Evolutionary conservation across 768 basidiomycete species (phyloP), one percentile per base, ranked within the genome.

Genomic region (Pulveroboletus sp.): DNA sequence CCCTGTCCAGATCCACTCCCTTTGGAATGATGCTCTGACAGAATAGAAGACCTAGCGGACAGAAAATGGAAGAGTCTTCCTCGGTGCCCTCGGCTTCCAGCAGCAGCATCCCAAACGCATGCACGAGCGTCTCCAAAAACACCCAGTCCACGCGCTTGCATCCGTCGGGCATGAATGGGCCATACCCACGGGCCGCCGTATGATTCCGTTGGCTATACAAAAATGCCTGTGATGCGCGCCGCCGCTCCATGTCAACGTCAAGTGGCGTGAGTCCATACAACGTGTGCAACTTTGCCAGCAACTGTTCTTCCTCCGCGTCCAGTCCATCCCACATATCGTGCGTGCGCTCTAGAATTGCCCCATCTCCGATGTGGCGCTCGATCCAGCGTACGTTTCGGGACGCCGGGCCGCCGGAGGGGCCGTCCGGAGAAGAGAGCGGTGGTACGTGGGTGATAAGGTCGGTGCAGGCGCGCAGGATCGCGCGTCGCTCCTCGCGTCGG

Each of bases 191-290:
- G 9, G 70, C 70, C 24, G 65, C 59, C 2, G 64, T 63, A 64
- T 86, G 85, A 31, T 84, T 74, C 4, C 77, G 73, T 60, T 85
- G 72, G 50, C 78, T 74, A 55, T 90, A 90, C 16, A 87, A 80
- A 50, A 65, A 81, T 2, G 76, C 76, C 34, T 80, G 75, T 9
- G 79, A 76, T 6, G 64, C 61, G 7, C 72, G 69, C 8, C 74
- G 69, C 16, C 56, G 59, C 34, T 49, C 49, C 5, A 40, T 55
- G 34, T 47, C 60, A n/a, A 65, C 44, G 50, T 87, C 84, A 8
- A 43, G 48, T 6, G 57, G 58, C 1, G 82, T 82, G 20, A 84
- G 54, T 5, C 85, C 85, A 56, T 73, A 81, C 56, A 76, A 71
- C 5, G 76, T 73, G 56, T 85, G 84, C 49, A 88, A 53, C 37